Percentiles rank a stretch among this genome's conserved stretches.
Evolutionary conservation across 495 filamentous ascomycete genomes (phyloP).

Genomic region (Aspergillus taichungensis): DNA sequence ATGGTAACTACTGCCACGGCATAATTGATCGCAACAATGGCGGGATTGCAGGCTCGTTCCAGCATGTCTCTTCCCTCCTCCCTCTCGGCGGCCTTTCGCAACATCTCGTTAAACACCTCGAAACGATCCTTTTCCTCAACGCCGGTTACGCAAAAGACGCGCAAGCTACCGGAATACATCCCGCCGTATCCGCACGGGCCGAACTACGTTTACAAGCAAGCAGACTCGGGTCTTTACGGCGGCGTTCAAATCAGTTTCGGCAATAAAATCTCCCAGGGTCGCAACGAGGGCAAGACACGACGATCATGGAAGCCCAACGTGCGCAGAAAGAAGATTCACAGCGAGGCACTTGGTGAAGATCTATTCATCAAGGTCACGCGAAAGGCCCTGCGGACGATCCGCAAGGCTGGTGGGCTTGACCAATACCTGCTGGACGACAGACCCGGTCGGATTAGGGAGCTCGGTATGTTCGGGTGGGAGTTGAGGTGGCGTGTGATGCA

Average conservation of each 20-base stretch:
- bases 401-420: constrained; percentile 81
- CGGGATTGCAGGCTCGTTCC: constrained; percentile 22
- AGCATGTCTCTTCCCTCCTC: constrained; percentile 30
- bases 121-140: constrained; percentile 39
- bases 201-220: constrained; percentile 73
- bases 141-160: constrained; percentile 23
- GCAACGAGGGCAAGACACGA: constrained; percentile 73
- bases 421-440: constrained; percentile 77
- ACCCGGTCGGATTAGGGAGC: constrained; percentile 63
- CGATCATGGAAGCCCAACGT: constrained; percentile 87
- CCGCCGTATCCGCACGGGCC: constrained; percentile 83
- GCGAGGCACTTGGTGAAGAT: constrained; percentile 50
- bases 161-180: constrained; percentile 33
- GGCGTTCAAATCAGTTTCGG: constrained; percentile 72
- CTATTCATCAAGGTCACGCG: constrained; percentile 69
- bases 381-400: constrained; percentile 72
- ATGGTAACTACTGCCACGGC: constrained; percentile 7
- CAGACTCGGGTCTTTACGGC: constrained; percentile 80
- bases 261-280: constrained; percentile 71
- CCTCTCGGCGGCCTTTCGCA: constrained; percentile 33
- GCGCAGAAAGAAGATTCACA: constrained; percentile 65
- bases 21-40: constrained; percentile 18
- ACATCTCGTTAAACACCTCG: constrained; percentile 30
- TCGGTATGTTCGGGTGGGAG: constrained; percentile 82
- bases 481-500: constrained; percentile 82